Evolutionary conservation across 2,329 filamentous ascomycete genomes (phyloP).

Genomic region (Orbilia ellipsospora): DNA sequence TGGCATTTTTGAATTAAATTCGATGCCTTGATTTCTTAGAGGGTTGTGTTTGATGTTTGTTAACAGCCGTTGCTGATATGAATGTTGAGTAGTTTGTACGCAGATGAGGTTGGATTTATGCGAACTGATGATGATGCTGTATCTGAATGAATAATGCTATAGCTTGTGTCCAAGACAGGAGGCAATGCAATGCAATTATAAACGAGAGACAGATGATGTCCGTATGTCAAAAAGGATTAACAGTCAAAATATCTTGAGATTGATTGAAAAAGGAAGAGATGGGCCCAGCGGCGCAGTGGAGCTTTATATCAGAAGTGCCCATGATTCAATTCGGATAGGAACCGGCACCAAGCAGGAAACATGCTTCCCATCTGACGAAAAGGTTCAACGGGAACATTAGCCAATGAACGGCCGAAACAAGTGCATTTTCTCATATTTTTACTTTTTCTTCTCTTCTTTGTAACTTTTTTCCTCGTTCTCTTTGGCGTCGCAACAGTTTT

Average conservation of each 20-base stretch:
- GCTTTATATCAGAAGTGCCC: no score
- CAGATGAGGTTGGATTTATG: constrained; percentile 1
- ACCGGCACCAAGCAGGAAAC: constrained; percentile 46
- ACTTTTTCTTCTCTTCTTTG: constrained; percentile 24
- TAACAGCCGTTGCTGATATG: constrained; percentile 23
- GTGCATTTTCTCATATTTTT: constrained; percentile 19
- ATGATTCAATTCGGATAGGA: constrained; percentile 34
- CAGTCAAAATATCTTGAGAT: no score
- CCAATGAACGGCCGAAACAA: constrained; percentile 47
- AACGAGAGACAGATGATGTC: constrained; percentile 45
- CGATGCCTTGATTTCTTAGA: neutral
- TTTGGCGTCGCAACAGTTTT: constrained; percentile 30
- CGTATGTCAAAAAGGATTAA: neutral
- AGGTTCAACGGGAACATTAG: constrained; percentile 53
- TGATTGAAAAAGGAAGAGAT: no score
- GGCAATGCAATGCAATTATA: constrained; percentile 48
- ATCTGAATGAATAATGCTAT: constrained; percentile 32
- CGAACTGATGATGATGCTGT: constrained; percentile 1
- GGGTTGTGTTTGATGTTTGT: constrained; percentile 17
- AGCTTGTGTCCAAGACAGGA: constrained; percentile 12
- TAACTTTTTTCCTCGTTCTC: constrained; percentile 21
- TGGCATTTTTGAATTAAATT: constrained; percentile 28
- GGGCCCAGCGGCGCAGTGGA: no score
- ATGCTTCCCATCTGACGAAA: constrained; percentile 54
- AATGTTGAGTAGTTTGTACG: constrained; percentile 1